A percentile compares a stretch with the other conserved stretches of the same genome.
Evolutionary conservation across 2,329 filamentous ascomycete genomes (phyloP).

Genomic region (Pseudogymnoascus sp.): DNA sequence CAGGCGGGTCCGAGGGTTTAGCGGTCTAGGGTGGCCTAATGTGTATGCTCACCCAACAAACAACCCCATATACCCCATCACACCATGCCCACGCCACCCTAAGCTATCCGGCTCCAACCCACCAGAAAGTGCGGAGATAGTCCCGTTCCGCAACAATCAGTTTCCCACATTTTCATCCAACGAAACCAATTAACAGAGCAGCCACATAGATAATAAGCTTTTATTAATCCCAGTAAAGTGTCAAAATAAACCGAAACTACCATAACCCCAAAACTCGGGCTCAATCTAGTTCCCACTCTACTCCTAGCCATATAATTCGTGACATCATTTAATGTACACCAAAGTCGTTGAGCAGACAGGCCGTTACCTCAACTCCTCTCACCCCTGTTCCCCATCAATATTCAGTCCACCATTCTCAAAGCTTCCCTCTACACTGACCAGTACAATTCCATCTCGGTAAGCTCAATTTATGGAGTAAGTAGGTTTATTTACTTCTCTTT

Average conservation of each 20-base stretch:
- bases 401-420: neutral
- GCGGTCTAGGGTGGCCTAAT: neutral
- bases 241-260: neutral
- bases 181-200: neutral
- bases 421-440: neutral
- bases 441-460: neutral
- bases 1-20: neutral
- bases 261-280: no score
- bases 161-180: neutral
- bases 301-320: no score
- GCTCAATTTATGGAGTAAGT: neutral
- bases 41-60: neutral
- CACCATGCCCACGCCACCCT: neutral
- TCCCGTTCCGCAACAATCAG: neutral
- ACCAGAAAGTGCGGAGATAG: neutral
- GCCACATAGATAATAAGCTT: neutral
- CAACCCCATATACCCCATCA: neutral
- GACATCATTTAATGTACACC: no score
- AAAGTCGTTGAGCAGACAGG: no score
- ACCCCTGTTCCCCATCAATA: neutral
- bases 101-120: neutral
- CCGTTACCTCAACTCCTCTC: neutral
- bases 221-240: neutral
- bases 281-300: no score
- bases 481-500: neutral